phyloP scores from a whole-genome alignment of 805 yeast species.

The Hanseniaspora valbyensis region DNA sequence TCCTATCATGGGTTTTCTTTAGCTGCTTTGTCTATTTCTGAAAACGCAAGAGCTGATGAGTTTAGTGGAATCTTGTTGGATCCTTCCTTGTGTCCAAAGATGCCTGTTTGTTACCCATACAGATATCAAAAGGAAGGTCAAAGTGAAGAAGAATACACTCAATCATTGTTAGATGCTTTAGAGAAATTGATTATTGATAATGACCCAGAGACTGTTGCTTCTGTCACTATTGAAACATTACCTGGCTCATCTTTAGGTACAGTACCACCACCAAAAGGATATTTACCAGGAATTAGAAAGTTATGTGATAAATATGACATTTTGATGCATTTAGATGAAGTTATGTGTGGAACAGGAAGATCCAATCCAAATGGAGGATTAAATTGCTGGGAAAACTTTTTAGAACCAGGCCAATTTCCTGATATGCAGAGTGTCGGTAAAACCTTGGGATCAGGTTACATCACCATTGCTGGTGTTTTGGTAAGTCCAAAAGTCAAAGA shows the following conservation, averaged over 20 bases:
- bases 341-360: conserved; percentile 49
- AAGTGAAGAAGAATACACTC: conserved; percentile 33
- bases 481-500: conserved; percentile 33
- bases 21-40: conserved; percentile 36
- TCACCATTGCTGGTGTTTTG: conserved; percentile 38
- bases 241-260: conserved; percentile 40
- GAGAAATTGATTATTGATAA: conserved; percentile 34
- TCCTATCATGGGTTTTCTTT: conserved; percentile 42
- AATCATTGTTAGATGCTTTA: conserved; percentile 31
- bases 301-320: conserved; percentile 44
- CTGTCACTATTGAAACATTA: conserved; percentile 37
- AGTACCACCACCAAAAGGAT: conserved; percentile 37
- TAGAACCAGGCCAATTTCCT: conserved; percentile 33
- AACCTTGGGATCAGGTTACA: conserved; percentile 40
- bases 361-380: conserved; percentile 33
- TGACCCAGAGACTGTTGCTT: conserved; percentile 36
- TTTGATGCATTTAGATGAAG: conserved; percentile 42
- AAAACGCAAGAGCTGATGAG: conserved; percentile 29
- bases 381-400: conserved; percentile 38
- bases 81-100: conserved; percentile 22
- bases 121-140: conserved; percentile 27
- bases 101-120: conserved; percentile 31
- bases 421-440: conserved; percentile 43
- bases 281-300: conserved; percentile 36
- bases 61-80: conserved; percentile 27